Conservation (phyloP, 768 basidiomycete species). For the Naganishia friedmannii region DNA sequence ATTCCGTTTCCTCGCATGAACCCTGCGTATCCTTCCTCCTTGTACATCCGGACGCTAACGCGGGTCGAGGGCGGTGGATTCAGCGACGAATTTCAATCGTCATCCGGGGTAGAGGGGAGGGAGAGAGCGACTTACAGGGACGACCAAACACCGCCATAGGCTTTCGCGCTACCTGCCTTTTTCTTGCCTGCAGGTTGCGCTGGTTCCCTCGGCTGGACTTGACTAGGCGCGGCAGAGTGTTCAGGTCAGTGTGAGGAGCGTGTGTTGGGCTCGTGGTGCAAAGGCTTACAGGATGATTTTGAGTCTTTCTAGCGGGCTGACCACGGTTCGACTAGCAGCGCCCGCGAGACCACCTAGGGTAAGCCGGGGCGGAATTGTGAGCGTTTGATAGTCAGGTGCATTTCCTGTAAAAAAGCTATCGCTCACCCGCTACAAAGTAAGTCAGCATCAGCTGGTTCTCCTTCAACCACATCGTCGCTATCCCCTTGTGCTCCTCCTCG, state of each 20-base stretch:
- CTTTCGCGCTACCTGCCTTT: conserved; percentile 31
- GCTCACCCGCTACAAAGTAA: conserved; percentile 47
- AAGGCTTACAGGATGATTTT: conserved; percentile 89
- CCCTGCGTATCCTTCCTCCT: conserved; percentile 86
- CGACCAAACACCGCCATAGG: conserved; percentile 35
- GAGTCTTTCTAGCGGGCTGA: conserved; percentile 83
- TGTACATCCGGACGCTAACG: conserved; percentile 81
- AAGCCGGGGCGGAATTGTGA: not conserved
- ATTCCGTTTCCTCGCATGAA: conserved; percentile 92
- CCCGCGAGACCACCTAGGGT: conserved; percentile 53
- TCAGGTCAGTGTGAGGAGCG: conserved; percentile 12
- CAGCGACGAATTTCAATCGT: not conserved
- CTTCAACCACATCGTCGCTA: conserved; percentile 11
- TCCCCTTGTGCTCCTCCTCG: not conserved
- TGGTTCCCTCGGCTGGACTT: conserved; percentile 70
- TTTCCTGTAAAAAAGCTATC: too few relatives aligned
- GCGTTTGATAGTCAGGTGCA: not conserved
- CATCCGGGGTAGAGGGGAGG: conserved; percentile 52
- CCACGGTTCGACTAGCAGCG: conserved; percentile 78
- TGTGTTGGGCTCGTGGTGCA: not conserved
- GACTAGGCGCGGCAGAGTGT: conserved; percentile 60
- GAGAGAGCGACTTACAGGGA: conserved; percentile 16
- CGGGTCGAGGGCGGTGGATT: too few relatives aligned
- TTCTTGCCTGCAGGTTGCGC: conserved; percentile 20
- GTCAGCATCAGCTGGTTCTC: conserved; percentile 45